These are phyloP conservation scores for Achlya hypogyna DNA, from an alignment of 352 stramenopile genomes.

Conservation along the genomic window DNA sequence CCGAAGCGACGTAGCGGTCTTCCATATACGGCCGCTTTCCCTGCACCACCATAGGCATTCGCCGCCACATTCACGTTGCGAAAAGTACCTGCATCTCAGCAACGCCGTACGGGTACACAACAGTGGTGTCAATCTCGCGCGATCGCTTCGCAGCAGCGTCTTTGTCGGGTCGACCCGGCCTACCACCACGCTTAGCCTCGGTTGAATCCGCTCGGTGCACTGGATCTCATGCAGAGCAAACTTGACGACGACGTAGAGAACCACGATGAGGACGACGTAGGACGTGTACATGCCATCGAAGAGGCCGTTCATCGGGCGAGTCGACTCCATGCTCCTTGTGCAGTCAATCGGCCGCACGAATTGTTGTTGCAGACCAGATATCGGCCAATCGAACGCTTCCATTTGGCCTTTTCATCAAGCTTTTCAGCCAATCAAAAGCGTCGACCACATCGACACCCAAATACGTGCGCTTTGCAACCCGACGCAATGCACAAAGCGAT, in stretches of 20 bases:
- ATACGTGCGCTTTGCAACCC: not conserved
- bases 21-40: slow-evolving; percentile 87
- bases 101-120: slow-evolving; percentile 73
- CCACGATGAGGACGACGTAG: slow-evolving; percentile 11
- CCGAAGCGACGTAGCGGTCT: slow-evolving; percentile 72
- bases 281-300: slow-evolving; percentile 18
- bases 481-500: not conserved
- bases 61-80: not conserved
- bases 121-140: slow-evolving; percentile 43
- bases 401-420: not conserved
- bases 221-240: slow-evolving; percentile 14
- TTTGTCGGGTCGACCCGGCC: not conserved
- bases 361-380: not conserved
- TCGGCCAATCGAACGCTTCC: not conserved
- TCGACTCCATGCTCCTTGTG: not conserved
- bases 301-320: slow-evolving; percentile 8
- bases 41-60: slow-evolving; percentile 17
- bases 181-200: not conserved
- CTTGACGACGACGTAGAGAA: slow-evolving; percentile 11
- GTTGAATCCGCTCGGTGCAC: not conserved
- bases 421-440: not conserved
- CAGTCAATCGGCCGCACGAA: not conserved
- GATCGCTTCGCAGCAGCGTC: not conserved
- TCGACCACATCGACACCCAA: not conserved
- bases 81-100: slow-evolving; percentile 57